These are phyloP conservation scores for Botryotinia calthae DNA, from an alignment of 2,329 filamentous ascomycete genomes.

Conservation along the genomic window DNA sequence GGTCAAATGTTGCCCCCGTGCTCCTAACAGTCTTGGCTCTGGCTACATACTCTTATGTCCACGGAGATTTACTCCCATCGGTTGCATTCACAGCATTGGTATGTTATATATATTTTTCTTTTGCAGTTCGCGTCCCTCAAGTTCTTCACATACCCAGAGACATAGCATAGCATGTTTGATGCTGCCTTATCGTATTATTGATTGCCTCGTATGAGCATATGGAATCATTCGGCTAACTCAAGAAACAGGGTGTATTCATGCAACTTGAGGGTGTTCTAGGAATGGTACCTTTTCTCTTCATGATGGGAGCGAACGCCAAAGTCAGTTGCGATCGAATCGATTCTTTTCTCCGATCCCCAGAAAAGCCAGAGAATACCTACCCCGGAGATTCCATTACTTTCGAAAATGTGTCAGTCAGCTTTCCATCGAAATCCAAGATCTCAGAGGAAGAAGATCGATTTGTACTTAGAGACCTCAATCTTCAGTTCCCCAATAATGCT, in stretches of 20 bases:
- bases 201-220: not conserved
- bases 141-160: not conserved
- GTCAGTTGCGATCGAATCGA: slow-evolving; percentile 71
- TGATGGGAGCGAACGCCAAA: slow-evolving; percentile 66
- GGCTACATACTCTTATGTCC: slow-evolving; percentile 61
- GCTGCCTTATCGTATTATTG: no score
- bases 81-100: slow-evolving; percentile 73
- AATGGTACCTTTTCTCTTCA: slow-evolving; percentile 67
- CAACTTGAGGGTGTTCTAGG: slow-evolving; percentile 67
- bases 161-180: not conserved
- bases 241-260: slow-evolving; percentile 57
- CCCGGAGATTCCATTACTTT: slow-evolving; percentile 61
- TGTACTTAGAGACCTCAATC: slow-evolving; percentile 59
- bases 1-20: slow-evolving; percentile 70
- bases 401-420: slow-evolving; percentile 64
- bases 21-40: slow-evolving; percentile 69
- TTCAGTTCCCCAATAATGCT: slow-evolving; percentile 64
- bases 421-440: slow-evolving; percentile 63
- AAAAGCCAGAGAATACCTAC: slow-evolving; percentile 55
- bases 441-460: slow-evolving; percentile 58
- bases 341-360: slow-evolving; percentile 63
- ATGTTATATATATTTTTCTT: not conserved
- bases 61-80: slow-evolving; percentile 64
- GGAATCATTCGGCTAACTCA: not conserved
- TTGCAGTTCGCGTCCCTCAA: not conserved